Base-by-base conservation (phyloP, 495 filamentous ascomycete genomes). In the Hypomontagnella monticulosa region DNA sequence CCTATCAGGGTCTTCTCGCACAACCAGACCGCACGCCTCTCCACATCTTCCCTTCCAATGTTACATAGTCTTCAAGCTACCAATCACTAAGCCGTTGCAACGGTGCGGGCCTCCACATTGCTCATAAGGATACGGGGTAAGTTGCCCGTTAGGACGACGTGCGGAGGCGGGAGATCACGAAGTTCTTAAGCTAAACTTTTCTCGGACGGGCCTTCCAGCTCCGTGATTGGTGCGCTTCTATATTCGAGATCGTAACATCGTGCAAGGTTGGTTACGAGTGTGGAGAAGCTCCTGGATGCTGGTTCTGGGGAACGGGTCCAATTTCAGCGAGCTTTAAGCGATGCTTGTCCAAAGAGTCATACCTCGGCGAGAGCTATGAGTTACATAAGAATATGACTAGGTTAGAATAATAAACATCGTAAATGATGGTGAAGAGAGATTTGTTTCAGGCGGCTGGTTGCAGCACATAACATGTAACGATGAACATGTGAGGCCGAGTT, bases 181-280 rank as follows among this genome's bases (percentile, higher is more conserved):
- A 19, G 36, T 40, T 51, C 30, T 6, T 27, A 15, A 47, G 46
- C 57, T 57, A 62, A 20, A 32, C 40, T 9, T 32, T 63, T 32
- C 33, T 68, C 65, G 65, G 59, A 38, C 65, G 59, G 49, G 63
- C 30, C 34, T 59, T 51, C 59, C 9, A 60, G 65, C n/a, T 30
- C 34, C 7, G 10, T 60, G 48, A 55, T 68, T 68, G 54, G 65
- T 23, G 65, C 65, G 65, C 65, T 55, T 68, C 2, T 27, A 57
- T 10, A 37, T 14, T 46, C 34, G 41, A 62, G 64, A 63, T 64
- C 55, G 54, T 48, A 10, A 38, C n/a, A 38, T 12, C 23, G 23
- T 6, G 34, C 14, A 57, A 43, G 53, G 47, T 37, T 27, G 36
- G 36, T 9, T 52, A 42, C 51, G 34, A 34, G 40, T 59, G 62